A percentile compares a stretch with the other conserved stretches of the same genome.
Conservation (phyloP, 108 stramenopile genomes). For the Cyclotella baltica region DNA sequence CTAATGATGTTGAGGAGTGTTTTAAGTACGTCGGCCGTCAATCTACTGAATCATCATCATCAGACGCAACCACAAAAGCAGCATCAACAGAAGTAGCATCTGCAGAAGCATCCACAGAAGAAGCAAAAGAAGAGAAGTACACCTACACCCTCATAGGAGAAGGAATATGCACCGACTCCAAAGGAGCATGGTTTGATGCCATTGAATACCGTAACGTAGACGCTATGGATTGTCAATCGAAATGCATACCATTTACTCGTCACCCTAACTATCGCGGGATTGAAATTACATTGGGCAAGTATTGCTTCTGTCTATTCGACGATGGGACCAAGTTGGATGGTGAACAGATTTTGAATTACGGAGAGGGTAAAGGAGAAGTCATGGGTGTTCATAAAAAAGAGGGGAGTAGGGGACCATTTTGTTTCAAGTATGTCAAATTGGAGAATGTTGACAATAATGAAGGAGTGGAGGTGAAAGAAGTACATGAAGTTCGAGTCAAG, state of each 20-base stretch:
- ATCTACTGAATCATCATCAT: background rate
- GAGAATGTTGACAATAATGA: slow-evolving; percentile 1
- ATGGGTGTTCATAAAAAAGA: background rate
- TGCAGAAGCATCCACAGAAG: background rate
- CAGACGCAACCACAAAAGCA: background rate
- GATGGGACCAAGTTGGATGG: slow-evolving; percentile 3
- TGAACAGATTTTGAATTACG: background rate
- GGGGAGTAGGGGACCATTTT: background rate
- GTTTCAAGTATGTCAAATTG: slow-evolving; percentile 1
- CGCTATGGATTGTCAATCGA: background rate
- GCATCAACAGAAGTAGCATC: no score
- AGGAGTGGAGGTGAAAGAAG: background rate
- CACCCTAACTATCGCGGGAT: slow-evolving; percentile 2
- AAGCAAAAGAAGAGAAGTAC: background rate
- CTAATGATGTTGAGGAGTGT: background rate
- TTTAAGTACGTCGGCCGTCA: slow-evolving; percentile 2
- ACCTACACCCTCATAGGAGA: background rate
- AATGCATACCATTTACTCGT: background rate
- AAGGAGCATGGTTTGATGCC: slow-evolving; percentile 9
- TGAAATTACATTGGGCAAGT: background rate
- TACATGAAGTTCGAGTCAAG: background rate
- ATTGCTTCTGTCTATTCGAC: slow-evolving; percentile 14
- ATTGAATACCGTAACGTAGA: background rate
- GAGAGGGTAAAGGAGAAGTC: slow-evolving; percentile 5
- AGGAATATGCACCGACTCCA: background rate